Evolutionary conservation across 2,329 filamentous ascomycete genomes (phyloP).

Genomic region (Alternaria viburni): DNA sequence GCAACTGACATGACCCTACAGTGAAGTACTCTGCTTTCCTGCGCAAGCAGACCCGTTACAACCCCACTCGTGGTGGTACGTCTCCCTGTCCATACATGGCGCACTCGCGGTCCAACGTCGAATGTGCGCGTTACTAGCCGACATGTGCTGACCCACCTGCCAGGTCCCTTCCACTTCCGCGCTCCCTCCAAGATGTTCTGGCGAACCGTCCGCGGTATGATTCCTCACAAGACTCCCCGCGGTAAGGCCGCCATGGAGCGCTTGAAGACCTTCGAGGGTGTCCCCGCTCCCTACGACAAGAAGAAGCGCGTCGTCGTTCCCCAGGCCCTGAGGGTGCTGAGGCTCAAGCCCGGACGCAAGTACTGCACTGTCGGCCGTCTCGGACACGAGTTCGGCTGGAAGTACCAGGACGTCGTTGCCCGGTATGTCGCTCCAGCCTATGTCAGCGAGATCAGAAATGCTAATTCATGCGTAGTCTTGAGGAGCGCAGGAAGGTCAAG

Average conservation of each 20-base stretch:
- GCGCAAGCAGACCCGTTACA: conserved; percentile 99
- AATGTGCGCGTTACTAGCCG: neutral
- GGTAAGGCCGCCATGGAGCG: conserved; percentile 96
- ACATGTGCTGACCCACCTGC: conserved; percentile 27
- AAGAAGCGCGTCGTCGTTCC: conserved; percentile 99
- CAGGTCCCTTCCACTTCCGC: conserved; percentile 99
- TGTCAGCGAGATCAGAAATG: neutral
- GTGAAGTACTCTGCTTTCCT: conserved; percentile 99
- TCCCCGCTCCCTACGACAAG: conserved; percentile 98
- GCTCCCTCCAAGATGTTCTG: conserved; percentile 99
- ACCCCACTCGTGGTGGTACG: conserved; percentile 97
- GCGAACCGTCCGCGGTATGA: conserved; percentile 99
- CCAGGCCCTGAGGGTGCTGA: conserved; percentile 94
- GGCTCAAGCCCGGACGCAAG: conserved; percentile 98
- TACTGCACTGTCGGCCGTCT: conserved; percentile 99
- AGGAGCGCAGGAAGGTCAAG: conserved; percentile 99
- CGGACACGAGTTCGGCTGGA: conserved; percentile 99
- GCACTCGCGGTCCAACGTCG: neutral
- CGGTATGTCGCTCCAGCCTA: conserved; percentile 69
- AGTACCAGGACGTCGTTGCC: conserved; percentile 99
- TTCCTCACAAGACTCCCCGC: conserved; percentile 99
- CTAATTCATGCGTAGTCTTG: conserved; percentile 69
- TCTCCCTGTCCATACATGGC: conserved; percentile 22
- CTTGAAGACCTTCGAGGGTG: conserved; percentile 99
- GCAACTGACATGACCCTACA: conserved; percentile 57